These are phyloP conservation scores for Pseudogymnoascus sp. DNA, from an alignment of 2,329 filamentous ascomycete genomes.

Conservation along the genomic window DNA sequence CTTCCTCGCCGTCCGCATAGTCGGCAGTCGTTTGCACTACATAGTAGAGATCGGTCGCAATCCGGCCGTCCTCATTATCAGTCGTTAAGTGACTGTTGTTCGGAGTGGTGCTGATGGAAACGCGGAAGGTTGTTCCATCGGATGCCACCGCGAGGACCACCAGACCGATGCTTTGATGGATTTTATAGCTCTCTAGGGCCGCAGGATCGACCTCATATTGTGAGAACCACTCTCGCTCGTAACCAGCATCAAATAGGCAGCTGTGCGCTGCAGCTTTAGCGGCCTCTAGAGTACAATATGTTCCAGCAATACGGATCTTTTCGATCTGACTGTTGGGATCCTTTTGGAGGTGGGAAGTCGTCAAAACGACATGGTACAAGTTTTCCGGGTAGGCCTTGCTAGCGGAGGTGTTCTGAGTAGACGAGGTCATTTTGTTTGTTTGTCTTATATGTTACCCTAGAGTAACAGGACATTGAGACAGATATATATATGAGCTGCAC, in stretches of 20 bases:
- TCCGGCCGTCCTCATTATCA: conserved; percentile 16
- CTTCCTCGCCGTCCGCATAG: conserved; percentile 33
- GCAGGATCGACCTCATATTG: background rate
- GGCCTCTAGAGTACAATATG: background rate
- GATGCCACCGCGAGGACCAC: conserved; percentile 32
- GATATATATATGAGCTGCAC: background rate
- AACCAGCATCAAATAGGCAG: background rate
- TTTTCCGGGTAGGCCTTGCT: background rate
- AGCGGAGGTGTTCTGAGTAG: background rate
- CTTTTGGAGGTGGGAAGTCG: background rate
- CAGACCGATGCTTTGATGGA: background rate
- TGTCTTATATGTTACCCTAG: background rate
- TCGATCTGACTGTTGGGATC: background rate
- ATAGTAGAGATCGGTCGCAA: conserved; percentile 31
- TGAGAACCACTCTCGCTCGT: background rate
- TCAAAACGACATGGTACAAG: background rate
- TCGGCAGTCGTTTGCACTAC: conserved; percentile 37
- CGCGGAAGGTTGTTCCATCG: conserved; percentile 32
- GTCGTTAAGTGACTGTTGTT: conserved; percentile 28
- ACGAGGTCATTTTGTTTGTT: background rate
- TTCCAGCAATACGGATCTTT: background rate
- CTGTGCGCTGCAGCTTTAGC: background rate
- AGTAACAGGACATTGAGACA: background rate
- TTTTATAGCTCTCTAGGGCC: background rate
- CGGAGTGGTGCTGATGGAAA: conserved; percentile 32